phyloP scores from a whole-genome alignment of 2,329 filamentous ascomycete genomes.

The Cladophialophora psammophila region DNA sequence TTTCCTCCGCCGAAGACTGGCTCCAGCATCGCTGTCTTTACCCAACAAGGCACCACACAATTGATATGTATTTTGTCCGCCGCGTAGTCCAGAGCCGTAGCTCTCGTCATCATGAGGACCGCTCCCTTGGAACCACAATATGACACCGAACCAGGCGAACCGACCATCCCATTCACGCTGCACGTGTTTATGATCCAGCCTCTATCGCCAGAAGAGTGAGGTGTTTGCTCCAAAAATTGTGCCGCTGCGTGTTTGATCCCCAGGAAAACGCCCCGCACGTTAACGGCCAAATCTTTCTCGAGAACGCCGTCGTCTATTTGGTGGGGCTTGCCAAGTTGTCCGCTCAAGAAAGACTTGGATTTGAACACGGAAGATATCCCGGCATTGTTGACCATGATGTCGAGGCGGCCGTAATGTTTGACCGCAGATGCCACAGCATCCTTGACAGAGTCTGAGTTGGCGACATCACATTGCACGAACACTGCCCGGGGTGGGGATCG shows the following conservation, averaged over 20 bases:
- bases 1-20: background rate
- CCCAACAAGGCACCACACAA: conserved; percentile 61
- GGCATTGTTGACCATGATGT: conserved; percentile 35
- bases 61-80: conserved; percentile 55
- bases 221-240: conserved; percentile 29
- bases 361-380: conserved; percentile 3
- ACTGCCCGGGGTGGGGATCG: background rate
- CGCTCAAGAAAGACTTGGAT: background rate
- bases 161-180: conserved; percentile 45
- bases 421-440: conserved; percentile 86
- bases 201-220: conserved; percentile 43
- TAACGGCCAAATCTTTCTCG: conserved; percentile 41
- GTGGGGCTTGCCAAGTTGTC: background rate
- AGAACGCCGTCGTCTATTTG: conserved; percentile 7
- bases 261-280: conserved; percentile 50
- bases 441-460: conserved; percentile 46
- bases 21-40: conserved; percentile 20
- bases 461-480: conserved; percentile 28
- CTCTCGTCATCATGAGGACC: conserved; percentile 47
- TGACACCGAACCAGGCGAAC: conserved; percentile 27
- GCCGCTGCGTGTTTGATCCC: conserved; percentile 47
- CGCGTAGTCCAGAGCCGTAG: conserved; percentile 47
- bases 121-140: conserved; percentile 40
- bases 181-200: conserved; percentile 49
- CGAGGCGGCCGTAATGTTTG: conserved; percentile 74